These are phyloP conservation scores for Phytophthora citricola DNA, from an alignment of 352 stramenopile genomes.

Conservation along the genomic window DNA sequence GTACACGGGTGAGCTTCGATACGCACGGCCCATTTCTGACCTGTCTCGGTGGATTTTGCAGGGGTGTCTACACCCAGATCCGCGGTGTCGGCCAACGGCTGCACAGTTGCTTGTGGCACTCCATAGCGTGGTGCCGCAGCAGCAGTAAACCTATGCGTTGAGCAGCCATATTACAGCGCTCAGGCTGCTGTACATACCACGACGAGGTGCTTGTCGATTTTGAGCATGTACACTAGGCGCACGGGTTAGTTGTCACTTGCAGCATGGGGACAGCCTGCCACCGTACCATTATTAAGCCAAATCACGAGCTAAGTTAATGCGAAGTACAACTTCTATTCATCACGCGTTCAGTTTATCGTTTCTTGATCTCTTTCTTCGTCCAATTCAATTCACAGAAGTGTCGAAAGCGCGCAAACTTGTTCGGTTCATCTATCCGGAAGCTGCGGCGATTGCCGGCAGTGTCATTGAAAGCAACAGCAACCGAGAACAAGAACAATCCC, in stretches of 20 bases:
- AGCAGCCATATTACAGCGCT: constrained; percentile 32
- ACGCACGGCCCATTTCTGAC: constrained; percentile 52
- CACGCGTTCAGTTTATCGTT: constrained; percentile 2
- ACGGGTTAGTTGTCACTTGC: constrained; percentile 31
- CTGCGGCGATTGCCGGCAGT: constrained; percentile 39
- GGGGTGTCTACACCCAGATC: constrained; percentile 71
- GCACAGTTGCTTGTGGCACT: constrained; percentile 69
- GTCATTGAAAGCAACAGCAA: constrained; percentile 55
- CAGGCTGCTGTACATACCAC: constrained; percentile 51
- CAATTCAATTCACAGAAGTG: constrained; percentile 71
- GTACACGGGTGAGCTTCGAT: constrained; percentile 47
- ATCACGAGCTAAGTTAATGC: constrained; percentile 20
- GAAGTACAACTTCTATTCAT: constrained; percentile 14
- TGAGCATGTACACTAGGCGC: constrained; percentile 63
- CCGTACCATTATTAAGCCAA: constrained; percentile 43
- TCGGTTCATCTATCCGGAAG: constrained; percentile 57
- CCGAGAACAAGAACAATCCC: constrained; percentile 60
- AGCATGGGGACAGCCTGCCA: constrained; percentile 19
- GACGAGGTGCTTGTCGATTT: constrained; percentile 45
- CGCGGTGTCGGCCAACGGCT: constrained; percentile 63
- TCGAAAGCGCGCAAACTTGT: constrained; percentile 67
- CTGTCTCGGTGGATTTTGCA: constrained; percentile 74
- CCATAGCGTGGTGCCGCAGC: constrained; percentile 44
- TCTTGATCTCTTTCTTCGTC: constrained; percentile 13
- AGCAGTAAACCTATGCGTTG: constrained; percentile 34